Base-by-base conservation (phyloP, 2,329 filamentous ascomycete genomes). In the Stagonosporopsis vannaccii region DNA sequence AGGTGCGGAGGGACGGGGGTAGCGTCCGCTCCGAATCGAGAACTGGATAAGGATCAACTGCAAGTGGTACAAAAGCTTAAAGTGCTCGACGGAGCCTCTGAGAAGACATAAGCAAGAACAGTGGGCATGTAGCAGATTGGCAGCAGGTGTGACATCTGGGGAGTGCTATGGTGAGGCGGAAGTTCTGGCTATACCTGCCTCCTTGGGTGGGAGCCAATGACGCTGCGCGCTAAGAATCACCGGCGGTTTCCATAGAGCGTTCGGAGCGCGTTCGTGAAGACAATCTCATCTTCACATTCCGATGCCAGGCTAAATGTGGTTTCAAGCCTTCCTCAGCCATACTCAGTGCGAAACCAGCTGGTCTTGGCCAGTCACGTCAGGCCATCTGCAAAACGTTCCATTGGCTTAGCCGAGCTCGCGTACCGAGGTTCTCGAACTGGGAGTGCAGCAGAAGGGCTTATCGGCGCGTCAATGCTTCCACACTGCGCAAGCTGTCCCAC, bases 331-430 rank as follows among this genome's bases (percentile, higher is more conserved):
- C 55, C 57, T 57, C 52, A 51, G 62, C 65, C 60, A 60, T 64
- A 61, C 58, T 63, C 66, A 66, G 64, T 67, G 61, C 45, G 48
- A 56, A 50, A 60, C 60, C 56, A 60, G 60, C 64, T 65, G 65
- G 63, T 61, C 61, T 73, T 72, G 68, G 72, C 71, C 39, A 54
- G 61, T 67, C 58, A 65, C 60, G 60, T 60, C 66, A 61, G 59
- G 36, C 43, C 48, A 54, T 52, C 60, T 36, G 28, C 46, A 19
- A 43, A 40, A 57, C 59, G 32, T 57, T 60, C 56, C 60, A 71
- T 74, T 73, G 69, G 71, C 51, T 51, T 54, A 37, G 42, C 42
- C 41, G 19, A 48, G 69, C 68, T 70, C 62, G 66, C 62, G 60
- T 64, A 61, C 48, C 48, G 26, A 53, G 51, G 39, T 62, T 48